Conservation (phyloP, 257 asterid genomes). For the Penstemon newberryi region DNA sequence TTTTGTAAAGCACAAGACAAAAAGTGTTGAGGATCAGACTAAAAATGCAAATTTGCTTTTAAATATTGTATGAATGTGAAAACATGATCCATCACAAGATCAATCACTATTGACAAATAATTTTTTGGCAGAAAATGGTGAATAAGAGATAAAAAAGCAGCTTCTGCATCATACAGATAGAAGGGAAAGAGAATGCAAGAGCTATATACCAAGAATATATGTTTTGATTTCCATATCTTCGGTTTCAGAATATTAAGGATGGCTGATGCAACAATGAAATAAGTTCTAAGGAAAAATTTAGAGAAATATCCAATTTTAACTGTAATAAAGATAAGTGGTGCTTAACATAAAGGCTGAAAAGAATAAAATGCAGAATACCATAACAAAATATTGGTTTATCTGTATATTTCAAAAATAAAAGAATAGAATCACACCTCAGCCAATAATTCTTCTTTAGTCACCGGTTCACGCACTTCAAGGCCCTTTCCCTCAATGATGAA, state of each 20-base stretch:
- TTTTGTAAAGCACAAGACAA: background rate
- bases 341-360: background rate
- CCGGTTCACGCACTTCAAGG: constrained; percentile 47
- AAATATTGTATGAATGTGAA: too few relatives aligned
- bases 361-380: background rate
- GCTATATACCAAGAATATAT: too few relatives aligned
- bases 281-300: background rate
- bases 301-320: background rate
- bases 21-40: too few relatives aligned
- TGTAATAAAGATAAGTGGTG: background rate
- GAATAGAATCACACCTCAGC: constrained; percentile 42
- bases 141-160: background rate
- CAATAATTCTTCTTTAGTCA: constrained; percentile 54
- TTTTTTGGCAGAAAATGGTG: background rate
- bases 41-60: too few relatives aligned
- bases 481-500: constrained; percentile 40
- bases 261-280: background rate
- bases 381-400: background rate
- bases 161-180: background rate
- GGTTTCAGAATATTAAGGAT: background rate
- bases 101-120: too few relatives aligned
- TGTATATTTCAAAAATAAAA: background rate
- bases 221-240: background rate
- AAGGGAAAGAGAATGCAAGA: background rate
- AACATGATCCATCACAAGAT: too few relatives aligned